Base-by-base conservation (phyloP, 1,139 yeast species). In the Scheffersomyces cryptocercus region DNA sequence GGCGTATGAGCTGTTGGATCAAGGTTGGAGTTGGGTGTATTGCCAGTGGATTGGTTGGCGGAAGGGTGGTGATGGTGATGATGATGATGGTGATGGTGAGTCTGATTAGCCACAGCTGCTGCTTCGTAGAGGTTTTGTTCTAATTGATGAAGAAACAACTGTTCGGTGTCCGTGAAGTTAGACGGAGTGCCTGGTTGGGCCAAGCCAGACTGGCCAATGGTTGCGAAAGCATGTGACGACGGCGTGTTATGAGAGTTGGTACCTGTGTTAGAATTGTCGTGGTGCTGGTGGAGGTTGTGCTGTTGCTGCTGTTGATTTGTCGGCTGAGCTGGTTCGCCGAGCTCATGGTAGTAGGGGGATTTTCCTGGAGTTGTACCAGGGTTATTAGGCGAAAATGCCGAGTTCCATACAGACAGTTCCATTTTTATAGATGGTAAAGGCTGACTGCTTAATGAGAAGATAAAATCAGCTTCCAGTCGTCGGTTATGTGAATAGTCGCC, bases 341-440 rank as follows among this genome's bases (percentile, higher is more conserved):
- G 42, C 30, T 53, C 56, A 4, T 40, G 40, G 33, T 38, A 51
- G 39, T 51, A 53, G 7, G 57, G 57, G n/a, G 54, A 49, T 29
- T 49, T 49, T 13, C 54, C 54, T 12, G 57, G 54, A 8, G 55
- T 46, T 8, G 46, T 47, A 20, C 48, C 51, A 11, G 49, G 44
- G 7, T 47, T 45, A 37, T 47, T 53, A 10, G 59, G 56, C 16
- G 58, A 51, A 33, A 53, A 54, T 13, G 56, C 43, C 11, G 48
- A 41, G 40, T 49, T 52, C 59, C 59, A 55, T 29, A 49, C 50
- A 14, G 51, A 49, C 45, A 47, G 50, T 29, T 55, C 59, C 59
- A 55, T 55, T 28, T 30, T 14, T 12, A 7, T 10, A 4, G n/a
- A 5, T n/a, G 5, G 26, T 7, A 4, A 6, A 35, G 46, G 8